Evolutionary conservation across 495 filamentous ascomycete genomes (phyloP).

Genomic region (Penicillium flavigenum): DNA sequence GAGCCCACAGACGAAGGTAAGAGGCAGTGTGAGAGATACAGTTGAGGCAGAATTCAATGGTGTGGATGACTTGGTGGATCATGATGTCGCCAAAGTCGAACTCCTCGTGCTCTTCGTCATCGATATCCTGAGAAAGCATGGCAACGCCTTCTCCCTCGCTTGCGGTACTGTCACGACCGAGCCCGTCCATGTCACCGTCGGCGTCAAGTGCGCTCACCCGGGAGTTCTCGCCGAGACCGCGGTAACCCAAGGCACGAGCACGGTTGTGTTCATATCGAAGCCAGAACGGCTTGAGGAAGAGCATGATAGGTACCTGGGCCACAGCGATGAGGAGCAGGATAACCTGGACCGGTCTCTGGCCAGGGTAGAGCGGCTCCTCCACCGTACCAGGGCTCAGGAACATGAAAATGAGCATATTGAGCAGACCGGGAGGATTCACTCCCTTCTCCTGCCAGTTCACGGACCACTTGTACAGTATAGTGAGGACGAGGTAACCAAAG

Average conservation of each 20-base stretch:
- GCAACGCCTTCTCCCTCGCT: conserved; percentile 85
- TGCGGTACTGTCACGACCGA: conserved; percentile 64
- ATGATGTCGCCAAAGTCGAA: conserved; percentile 95
- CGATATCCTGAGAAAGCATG: conserved; percentile 85
- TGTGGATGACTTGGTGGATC: conserved; percentile 99
- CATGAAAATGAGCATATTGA: conserved; percentile 99
- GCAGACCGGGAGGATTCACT: conserved; percentile 71
- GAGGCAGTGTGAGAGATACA: conserved; percentile 98
- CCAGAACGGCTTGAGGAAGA: conserved; percentile 94
- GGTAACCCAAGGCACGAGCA: conserved; percentile 83
- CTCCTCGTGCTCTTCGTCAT: conserved; percentile 77
- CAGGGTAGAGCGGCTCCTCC: conserved; percentile 69
- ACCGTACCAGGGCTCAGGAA: conserved; percentile 84
- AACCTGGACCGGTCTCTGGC: conserved; percentile 73
- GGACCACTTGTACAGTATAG: conserved; percentile 95
- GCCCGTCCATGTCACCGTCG: conserved; percentile 57
- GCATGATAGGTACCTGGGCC: conserved; percentile 80
- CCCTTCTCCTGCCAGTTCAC: conserved; percentile 76
- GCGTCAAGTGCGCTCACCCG: conserved; percentile 85
- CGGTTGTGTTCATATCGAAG: conserved; percentile 89
- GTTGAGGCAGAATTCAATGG: conserved; percentile 98
- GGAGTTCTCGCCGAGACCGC: conserved; percentile 83
- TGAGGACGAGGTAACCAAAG: conserved; percentile 93
- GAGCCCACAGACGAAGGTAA: conserved; percentile 96
- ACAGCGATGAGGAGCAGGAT: conserved; percentile 80